Evolutionary conservation across 2,329 filamentous ascomycete genomes (phyloP), one percentile per base, ranked within the genome.

Genomic region (Decorospora gaudefroyi): DNA sequence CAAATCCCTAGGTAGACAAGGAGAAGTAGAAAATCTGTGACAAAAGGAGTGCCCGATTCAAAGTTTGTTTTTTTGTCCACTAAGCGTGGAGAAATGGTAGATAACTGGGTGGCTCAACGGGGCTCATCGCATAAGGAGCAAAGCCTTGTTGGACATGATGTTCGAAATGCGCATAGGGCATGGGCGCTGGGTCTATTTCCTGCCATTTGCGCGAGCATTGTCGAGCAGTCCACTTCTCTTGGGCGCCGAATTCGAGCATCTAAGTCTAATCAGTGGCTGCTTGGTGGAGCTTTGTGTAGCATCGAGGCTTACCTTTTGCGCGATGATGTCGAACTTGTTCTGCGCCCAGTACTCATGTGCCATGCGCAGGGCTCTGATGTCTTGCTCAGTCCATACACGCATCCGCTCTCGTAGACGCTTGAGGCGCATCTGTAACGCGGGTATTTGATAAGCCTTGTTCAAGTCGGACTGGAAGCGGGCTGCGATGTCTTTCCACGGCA

Each of bases 401-500:
- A 77, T 72, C 32, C 75, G 71, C 55, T 79, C 76, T 12, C 75
- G 67, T 25, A 80, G 64, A 25, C 78, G 69, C 59, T 78, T 79
- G 53, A 77, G 72, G 13, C 76, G 75, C 78, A 80, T 80, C 55
- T 80, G 78, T 21, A 80, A 64, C 6, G 77, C 76, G 3, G 77
- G 75, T 34, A 79, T 75, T 49, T 78, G 74, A 49, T 76, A 74
- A 4, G 63, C 68, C 55, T 78, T 75, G 42, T 75, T 75, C 18
- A 74, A 65, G 19, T 78, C 75, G 9, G 69, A 70, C 42, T 75
- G 69, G 60, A 79, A 79, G 15, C 74, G 74, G 5, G 70, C 67
- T 6, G 75, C 75, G 46, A 80, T 79, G 44, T 79, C 77, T 57
- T 80, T 80, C 78, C 77, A 80, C 0, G 77, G 74, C 41, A 79